Conservation (phyloP, 1,284 basidiomycete genomes). For the Tilletiopsis washingtonensis region DNA sequence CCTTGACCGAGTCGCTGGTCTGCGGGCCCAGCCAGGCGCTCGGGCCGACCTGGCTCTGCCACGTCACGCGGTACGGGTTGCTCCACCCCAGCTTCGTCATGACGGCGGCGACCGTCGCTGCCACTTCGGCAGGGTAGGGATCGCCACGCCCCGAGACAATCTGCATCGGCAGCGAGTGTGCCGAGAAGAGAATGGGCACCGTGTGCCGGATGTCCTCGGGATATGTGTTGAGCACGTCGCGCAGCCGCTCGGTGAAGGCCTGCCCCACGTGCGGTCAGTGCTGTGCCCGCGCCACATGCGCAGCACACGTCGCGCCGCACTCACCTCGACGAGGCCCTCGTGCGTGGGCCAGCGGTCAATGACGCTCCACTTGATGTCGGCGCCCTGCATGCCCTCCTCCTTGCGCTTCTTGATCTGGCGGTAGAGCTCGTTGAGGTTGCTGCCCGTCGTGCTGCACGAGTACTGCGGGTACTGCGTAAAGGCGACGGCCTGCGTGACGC, state of each 20-base stretch:
- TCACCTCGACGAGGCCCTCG: slow-evolving; percentile 76
- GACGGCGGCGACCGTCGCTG: slow-evolving; percentile 61
- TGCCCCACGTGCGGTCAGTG: no score
- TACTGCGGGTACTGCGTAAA: slow-evolving; percentile 99
- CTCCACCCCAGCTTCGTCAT: slow-evolving; percentile 42
- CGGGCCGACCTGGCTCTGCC: slow-evolving; percentile 97
- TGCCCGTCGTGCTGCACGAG: slow-evolving; percentile 94
- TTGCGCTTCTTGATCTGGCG: slow-evolving; percentile 51
- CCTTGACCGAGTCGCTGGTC: slow-evolving; percentile 84
- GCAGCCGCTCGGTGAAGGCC: slow-evolving; percentile 84
- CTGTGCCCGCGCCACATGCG: background rate
- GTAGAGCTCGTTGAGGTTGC: slow-evolving; percentile 89
- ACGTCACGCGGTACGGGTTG: slow-evolving; percentile 72
- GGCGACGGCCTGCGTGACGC: slow-evolving; percentile 83
- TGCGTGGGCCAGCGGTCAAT: slow-evolving; percentile 98
- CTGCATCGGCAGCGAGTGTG: slow-evolving; percentile 85
- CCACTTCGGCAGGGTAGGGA: slow-evolving; percentile 92
- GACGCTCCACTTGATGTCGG: slow-evolving; percentile 81
- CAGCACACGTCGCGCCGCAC: background rate
- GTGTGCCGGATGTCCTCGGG: slow-evolving; percentile 60
- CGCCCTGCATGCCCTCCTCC: slow-evolving; percentile 48
- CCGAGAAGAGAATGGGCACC: slow-evolving; percentile 86
- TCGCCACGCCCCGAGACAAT: slow-evolving; percentile 65
- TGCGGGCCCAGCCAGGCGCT: slow-evolving; percentile 98
- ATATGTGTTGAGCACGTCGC: slow-evolving; percentile 72